phyloP scores from a whole-genome alignment of 1,139 yeast genomes.

The Nakaseomyces bracarensis region DNA sequence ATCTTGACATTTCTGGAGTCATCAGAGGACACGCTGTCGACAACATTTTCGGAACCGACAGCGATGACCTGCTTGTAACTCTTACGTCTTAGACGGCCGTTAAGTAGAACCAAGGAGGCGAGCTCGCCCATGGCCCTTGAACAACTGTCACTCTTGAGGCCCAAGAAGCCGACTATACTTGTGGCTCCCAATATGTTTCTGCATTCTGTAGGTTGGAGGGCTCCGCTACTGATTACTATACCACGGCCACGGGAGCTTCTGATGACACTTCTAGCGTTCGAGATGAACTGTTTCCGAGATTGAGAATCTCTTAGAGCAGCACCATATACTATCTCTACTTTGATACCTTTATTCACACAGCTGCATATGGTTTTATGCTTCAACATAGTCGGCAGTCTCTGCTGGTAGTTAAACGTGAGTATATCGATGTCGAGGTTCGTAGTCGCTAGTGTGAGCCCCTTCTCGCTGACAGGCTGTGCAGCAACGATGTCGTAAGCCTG shows the following conservation, averaged over 20 bases:
- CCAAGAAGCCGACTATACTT: constrained; percentile 59
- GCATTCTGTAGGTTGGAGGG: constrained; percentile 47
- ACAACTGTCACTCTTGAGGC: constrained; percentile 47
- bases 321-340: constrained; percentile 69
- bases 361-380: constrained; percentile 80
- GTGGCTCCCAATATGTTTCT: constrained; percentile 63
- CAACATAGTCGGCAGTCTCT: constrained; percentile 64
- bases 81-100: constrained; percentile 61
- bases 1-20: constrained; percentile 13
- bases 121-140: constrained; percentile 50
- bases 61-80: constrained; percentile 62
- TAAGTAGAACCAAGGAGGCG: constrained; percentile 56
- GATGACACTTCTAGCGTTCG: constrained; percentile 67
- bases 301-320: constrained; percentile 40
- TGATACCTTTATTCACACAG: constrained; percentile 69
- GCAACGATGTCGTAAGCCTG: constrained; percentile 71
- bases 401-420: constrained; percentile 60
- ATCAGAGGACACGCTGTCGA: constrained; percentile 15
- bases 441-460: constrained; percentile 66
- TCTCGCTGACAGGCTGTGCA: constrained; percentile 72
- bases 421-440: constrained; percentile 60
- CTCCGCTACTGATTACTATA: constrained; percentile 70
- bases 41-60: constrained; percentile 35
- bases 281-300: constrained; percentile 51
- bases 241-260: constrained; percentile 80